phyloP scores from a whole-genome alignment of 2,329 filamentous ascomycete genomes.

The Paecilomyces dactylethromorphus region DNA sequence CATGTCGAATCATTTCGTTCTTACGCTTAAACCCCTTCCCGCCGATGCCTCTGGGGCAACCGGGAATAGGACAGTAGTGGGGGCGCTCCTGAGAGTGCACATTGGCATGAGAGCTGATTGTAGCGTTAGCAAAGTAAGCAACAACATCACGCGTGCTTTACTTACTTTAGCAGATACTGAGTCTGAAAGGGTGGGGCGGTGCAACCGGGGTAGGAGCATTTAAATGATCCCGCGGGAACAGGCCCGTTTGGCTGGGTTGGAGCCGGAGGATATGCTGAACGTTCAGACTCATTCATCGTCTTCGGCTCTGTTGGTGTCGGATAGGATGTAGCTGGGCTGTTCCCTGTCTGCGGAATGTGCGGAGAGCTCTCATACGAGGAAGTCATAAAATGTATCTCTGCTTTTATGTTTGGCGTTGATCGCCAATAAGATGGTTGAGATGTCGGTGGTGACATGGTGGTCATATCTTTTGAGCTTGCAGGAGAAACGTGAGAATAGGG shows the following conservation, averaged over 20 bases:
- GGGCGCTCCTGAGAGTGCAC: slow-evolving; percentile 59
- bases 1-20: slow-evolving; percentile 67
- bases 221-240: slow-evolving; percentile 32
- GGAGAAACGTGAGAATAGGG: slow-evolving; percentile 34
- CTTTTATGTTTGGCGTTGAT: slow-evolving; percentile 13
- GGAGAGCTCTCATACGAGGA: slow-evolving; percentile 20
- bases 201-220: slow-evolving; percentile 52
- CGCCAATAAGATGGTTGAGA: slow-evolving; percentile 24
- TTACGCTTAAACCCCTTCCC: slow-evolving; percentile 63
- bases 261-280: slow-evolving; percentile 12
- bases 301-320: slow-evolving; percentile 35
- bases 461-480: slow-evolving; percentile 29
- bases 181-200: slow-evolving; percentile 56
- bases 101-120: slow-evolving; percentile 45
- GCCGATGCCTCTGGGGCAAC: slow-evolving; percentile 53
- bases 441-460: slow-evolving; percentile 28
- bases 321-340: slow-evolving; percentile 31
- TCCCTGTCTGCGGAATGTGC: slow-evolving; percentile 19
- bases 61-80: slow-evolving; percentile 56
- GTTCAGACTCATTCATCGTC: slow-evolving; percentile 14
- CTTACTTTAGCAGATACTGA: slow-evolving; percentile 59
- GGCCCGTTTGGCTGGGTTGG: slow-evolving; percentile 17
- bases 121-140: slow-evolving; percentile 3
- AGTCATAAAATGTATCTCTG: slow-evolving; percentile 19
- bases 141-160: slow-evolving; percentile 2